Percentiles rank a stretch among this genome's conserved stretches.
phyloP scores from a whole-genome alignment of 768 basidiomycete genomes.

The Tremella mesenterica region DNA sequence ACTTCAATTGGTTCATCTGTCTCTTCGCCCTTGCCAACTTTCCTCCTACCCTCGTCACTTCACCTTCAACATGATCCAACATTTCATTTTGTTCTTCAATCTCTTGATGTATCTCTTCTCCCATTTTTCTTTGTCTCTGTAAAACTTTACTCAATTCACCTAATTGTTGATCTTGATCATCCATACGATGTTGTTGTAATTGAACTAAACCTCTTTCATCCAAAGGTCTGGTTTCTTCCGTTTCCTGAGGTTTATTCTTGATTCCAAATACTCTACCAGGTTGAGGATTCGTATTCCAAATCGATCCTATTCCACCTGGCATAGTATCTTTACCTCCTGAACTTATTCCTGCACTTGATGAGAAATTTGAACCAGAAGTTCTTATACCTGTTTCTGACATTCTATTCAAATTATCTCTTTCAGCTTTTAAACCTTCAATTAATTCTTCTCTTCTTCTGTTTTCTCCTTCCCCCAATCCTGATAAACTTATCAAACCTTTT shows the following conservation, averaged over 20 bases:
- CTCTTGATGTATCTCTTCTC: conserved; percentile 75
- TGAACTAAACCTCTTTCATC: conserved; percentile 72
- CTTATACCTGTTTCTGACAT: conserved; percentile 70
- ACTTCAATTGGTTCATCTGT: conserved; percentile 64
- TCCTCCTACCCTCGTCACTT: conserved; percentile 66
- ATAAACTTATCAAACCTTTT: conserved; percentile 57
- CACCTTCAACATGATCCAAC: conserved; percentile 65
- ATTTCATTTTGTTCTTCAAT: conserved; percentile 75
- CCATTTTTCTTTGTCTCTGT: conserved; percentile 73
- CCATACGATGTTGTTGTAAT: conserved; percentile 70
- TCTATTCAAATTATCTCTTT: conserved; percentile 76
- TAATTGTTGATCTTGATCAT: conserved; percentile 76
- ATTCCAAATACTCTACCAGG: conserved; percentile 66
- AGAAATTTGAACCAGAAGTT: conserved; percentile 41
- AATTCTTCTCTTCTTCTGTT: conserved; percentile 78
- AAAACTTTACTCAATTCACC: conserved; percentile 70
- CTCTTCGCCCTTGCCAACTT: conserved; percentile 74
- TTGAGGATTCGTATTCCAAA: background rate
- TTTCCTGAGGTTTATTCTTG: conserved; percentile 58
- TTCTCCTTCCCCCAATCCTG: conserved; percentile 85
- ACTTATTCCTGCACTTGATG: background rate
- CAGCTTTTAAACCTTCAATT: conserved; percentile 78
- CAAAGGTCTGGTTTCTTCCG: conserved; percentile 73
- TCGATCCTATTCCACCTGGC: conserved; percentile 8
- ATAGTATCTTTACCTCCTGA: background rate